Evolutionary conservation across 306 rosid genomes (phyloP).

Genomic region (Casuarina glauca): DNA sequence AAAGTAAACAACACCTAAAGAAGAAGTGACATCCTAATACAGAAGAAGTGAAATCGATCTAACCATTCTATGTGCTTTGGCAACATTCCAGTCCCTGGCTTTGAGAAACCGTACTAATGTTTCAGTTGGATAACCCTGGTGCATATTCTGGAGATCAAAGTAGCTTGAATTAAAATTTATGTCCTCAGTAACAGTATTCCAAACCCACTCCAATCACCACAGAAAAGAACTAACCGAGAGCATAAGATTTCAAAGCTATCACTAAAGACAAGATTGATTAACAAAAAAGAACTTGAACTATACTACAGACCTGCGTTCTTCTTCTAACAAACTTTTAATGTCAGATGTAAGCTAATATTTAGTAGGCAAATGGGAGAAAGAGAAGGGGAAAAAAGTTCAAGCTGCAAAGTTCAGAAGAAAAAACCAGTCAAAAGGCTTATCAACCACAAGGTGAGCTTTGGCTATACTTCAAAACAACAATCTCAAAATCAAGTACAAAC

Average conservation of each 20-base stretch:
- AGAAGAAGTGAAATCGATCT: constrained; percentile 25
- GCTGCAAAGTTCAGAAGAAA: neutral
- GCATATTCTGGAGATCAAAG: constrained; percentile 68
- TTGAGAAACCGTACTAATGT: constrained; percentile 73
- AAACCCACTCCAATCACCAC: constrained; percentile 1
- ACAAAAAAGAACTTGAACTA: neutral
- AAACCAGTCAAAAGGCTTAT: neutral
- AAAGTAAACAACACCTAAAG: constrained; percentile 21
- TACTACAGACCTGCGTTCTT: neutral
- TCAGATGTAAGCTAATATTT: neutral
- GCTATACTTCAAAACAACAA: neutral
- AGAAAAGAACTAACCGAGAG: constrained; percentile 10
- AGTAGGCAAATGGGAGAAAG: neutral
- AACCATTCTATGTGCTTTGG: constrained; percentile 94
- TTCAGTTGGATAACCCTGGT: constrained; percentile 72
- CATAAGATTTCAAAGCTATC: neutral
- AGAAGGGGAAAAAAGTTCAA: neutral
- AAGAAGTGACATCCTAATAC: constrained; percentile 8
- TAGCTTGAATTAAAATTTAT: constrained; percentile 10
- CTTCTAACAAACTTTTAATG: neutral
- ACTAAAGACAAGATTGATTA: neutral
- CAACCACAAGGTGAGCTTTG: neutral
- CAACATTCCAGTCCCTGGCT: constrained; percentile 83
- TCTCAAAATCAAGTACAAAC: neutral
- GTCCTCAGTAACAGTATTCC: constrained; percentile 10